Evolutionary conservation across 345 rosid species (phyloP), one percentile per base, ranked within the genome.

Genomic region (Populus pruinosa): DNA sequence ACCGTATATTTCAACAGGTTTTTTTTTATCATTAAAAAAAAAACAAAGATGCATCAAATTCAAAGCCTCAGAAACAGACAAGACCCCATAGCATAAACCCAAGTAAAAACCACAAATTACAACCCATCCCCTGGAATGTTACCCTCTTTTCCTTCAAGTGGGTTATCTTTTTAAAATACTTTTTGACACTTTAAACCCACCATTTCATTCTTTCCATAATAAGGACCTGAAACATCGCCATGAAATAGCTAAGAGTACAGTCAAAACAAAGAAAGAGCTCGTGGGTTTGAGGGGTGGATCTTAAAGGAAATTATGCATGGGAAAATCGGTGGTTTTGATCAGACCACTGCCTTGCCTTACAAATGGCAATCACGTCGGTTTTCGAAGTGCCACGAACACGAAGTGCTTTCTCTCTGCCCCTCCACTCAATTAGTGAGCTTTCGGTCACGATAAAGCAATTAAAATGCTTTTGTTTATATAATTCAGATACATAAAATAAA

Each of bases 211-310:
- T 72, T 25, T 59, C 76, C 80, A 65, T 67, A 67, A 69, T 56
- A 71, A 74, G 23, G 74, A 56, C 79, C 82, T 75, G 83, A 78
- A 77, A 81, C 76, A 77, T 71, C 56, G 80, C 76, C 80, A 77
- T 56, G 75, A 77, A 77, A 17, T 64, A 79, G 83, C 79, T 76
- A 77, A 80, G 79, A 63, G 33, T 41, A 69, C 67, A 65, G 59
- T 77, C 82, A 43, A 56, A 71, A 43, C 31, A n/a, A 10, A 55
- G 78, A 44, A 67, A 55, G 35, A 55, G 78, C 38, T 66, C 18
- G 49, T 61, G 73, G 69, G 49, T 59, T 72, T 21, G 62, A 29
- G 59, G 44, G 20, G 5, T 76, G 18, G 43, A 47, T 75, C 44
- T 61, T 31, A 43, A 36, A 72, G 41, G 35, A 36, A 14, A 2